Evolutionary conservation across 257 asterid species (phyloP).

Genomic region (Orobanche coerulescens): DNA sequence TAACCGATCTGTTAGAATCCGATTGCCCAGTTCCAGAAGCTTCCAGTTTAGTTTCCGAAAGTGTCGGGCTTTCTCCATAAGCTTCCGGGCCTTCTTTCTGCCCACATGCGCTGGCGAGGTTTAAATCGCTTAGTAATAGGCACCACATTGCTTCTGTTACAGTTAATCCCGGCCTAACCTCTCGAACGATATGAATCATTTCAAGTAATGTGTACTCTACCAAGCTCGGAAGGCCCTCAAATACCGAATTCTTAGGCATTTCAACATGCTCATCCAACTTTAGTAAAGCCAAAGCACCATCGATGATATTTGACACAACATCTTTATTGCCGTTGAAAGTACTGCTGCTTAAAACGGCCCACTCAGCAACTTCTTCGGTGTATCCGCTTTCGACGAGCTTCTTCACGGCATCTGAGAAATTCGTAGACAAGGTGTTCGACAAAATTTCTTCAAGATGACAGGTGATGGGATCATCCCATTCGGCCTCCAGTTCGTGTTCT

Average conservation of each 20-base stretch:
- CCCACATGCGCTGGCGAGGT: conserved; percentile 56
- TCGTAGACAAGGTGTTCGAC: conserved; percentile 27
- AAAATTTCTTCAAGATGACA: conserved; percentile 52
- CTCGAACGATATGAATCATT: conserved; percentile 69
- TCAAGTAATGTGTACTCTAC: conserved; percentile 62
- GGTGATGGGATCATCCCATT: conserved; percentile 57
- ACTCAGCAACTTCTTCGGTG: conserved; percentile 48
- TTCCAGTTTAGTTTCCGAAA: conserved; percentile 22
- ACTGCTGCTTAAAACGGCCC: conserved; percentile 55
- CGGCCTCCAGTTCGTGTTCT: conserved; percentile 24
- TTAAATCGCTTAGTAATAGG: conserved; percentile 57
- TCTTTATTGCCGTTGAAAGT: conserved; percentile 58
- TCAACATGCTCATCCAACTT: conserved; percentile 33
- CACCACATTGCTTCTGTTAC: conserved; percentile 73
- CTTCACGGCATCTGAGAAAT: conserved; percentile 44
- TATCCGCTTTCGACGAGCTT: conserved; percentile 53
- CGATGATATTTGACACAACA: conserved; percentile 49
- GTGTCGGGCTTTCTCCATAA: conserved; percentile 20
- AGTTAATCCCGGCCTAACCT: conserved; percentile 47
- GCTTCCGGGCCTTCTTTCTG: conserved; percentile 32
- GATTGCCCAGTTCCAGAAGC: conserved; percentile 24
- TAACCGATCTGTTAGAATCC: conserved; percentile 20
- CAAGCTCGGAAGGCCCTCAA: conserved; percentile 43
- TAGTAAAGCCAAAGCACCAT: conserved; percentile 55
- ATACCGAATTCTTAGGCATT: conserved; percentile 27